A percentile compares a stretch with the other conserved stretches of the same genome.
These are phyloP conservation scores for Penicillium coprophilum DNA, from an alignment of 495 filamentous ascomycete genomes.

Conservation along the genomic window DNA sequence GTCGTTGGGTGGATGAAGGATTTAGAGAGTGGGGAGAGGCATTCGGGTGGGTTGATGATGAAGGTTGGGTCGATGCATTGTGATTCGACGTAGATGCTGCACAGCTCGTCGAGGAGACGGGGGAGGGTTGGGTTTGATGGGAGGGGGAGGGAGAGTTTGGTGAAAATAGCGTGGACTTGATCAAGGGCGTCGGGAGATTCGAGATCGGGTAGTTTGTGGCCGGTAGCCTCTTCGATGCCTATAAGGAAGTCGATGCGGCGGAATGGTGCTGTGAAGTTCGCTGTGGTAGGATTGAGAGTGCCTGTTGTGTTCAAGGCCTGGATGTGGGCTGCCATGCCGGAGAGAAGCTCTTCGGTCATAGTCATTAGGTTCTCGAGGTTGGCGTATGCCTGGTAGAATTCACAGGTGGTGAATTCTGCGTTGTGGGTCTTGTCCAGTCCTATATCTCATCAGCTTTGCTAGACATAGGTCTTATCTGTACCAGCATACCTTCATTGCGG, in stretches of 20 bases:
- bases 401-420: slow-evolving; percentile 94
- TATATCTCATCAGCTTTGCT: slow-evolving; percentile 21
- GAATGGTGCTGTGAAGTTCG: slow-evolving; percentile 62
- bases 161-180: slow-evolving; percentile 58
- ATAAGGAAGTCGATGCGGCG: slow-evolving; percentile 77
- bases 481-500: slow-evolving; percentile 77
- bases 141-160: slow-evolving; percentile 48
- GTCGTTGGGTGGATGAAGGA: slow-evolving; percentile 63
- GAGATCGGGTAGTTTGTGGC: slow-evolving; percentile 68
- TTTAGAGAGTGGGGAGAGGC: slow-evolving; percentile 89
- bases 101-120: slow-evolving; percentile 83
- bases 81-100: slow-evolving; percentile 70
- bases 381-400: slow-evolving; percentile 89
- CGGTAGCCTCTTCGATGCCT: slow-evolving; percentile 65
- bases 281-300: slow-evolving; percentile 51
- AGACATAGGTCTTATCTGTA: not conserved
- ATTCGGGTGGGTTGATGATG: slow-evolving; percentile 87
- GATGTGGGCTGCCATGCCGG: slow-evolving; percentile 55
- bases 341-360: slow-evolving; percentile 68
- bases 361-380: slow-evolving; percentile 72
- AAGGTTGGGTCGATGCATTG: slow-evolving; percentile 73
- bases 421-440: slow-evolving; percentile 89
- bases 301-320: slow-evolving; percentile 45
- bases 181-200: slow-evolving; percentile 50
- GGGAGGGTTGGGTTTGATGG: slow-evolving; percentile 64